Percentiles rank a stretch among this genome's conserved stretches.
Conservation (phyloP, 2,329 filamentous ascomycete species). For the Penicillium sp. region DNA sequence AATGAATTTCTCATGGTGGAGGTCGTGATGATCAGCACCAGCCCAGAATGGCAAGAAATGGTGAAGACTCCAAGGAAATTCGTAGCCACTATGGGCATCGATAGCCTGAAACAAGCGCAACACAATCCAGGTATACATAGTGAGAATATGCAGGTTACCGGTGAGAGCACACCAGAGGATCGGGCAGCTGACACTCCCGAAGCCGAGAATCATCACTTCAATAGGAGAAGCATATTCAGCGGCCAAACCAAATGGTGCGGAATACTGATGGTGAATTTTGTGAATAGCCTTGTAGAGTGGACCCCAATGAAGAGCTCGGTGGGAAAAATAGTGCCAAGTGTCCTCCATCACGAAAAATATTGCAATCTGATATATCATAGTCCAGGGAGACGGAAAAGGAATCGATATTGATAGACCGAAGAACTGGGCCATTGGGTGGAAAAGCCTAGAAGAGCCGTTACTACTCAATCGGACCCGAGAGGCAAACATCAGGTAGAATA, state of each 20-base stretch:
- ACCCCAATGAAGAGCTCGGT: constrained; percentile 90
- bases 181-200: constrained; percentile 81
- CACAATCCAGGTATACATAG: constrained; percentile 97
- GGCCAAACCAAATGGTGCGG: constrained; percentile 91
- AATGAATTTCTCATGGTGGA: constrained; percentile 98
- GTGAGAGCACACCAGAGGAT: constrained; percentile 84
- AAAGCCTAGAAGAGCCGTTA: constrained; percentile 60
- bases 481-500: not conserved
- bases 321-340: constrained; percentile 97
- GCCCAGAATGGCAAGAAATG: constrained; percentile 98
- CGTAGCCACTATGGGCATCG: constrained; percentile 95
- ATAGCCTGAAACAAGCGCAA: constrained; percentile 95
- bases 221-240: constrained; percentile 98
- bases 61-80: constrained; percentile 96
- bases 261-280: constrained; percentile 99
- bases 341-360: constrained; percentile 97
- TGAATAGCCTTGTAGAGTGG: constrained; percentile 95
- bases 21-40: constrained; percentile 92
- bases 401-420: constrained; percentile 87
- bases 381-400: constrained; percentile 83
- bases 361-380: constrained; percentile 87
- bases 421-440: constrained; percentile 94
- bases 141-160: constrained; percentile 87
- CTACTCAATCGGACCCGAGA: not conserved
- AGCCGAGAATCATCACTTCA: constrained; percentile 91